phyloP scores from a whole-genome alignment of 1,139 yeast species.

The Geotrichum armillariae region DNA sequence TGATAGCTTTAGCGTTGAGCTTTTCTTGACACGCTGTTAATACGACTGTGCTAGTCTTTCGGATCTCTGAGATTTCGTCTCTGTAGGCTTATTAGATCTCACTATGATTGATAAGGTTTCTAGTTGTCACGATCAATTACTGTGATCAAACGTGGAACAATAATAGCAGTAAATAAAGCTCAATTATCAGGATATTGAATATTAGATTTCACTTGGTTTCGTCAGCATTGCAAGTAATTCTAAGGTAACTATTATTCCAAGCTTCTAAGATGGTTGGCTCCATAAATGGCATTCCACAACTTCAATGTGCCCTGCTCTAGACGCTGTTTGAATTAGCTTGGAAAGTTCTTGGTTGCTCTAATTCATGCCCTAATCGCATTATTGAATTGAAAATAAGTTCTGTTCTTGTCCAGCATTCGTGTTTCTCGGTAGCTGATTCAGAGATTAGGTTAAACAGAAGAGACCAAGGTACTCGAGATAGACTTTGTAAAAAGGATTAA shows the following conservation, averaged over 20 bases:
- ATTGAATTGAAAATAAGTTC: slow-evolving; percentile 22
- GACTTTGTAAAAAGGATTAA: slow-evolving; percentile 3
- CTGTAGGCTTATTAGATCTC: too few species aligned
- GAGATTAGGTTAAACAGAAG: slow-evolving; percentile 12
- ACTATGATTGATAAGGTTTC: too few species aligned
- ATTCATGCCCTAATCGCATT: slow-evolving; percentile 26
- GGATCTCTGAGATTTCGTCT: too few species aligned
- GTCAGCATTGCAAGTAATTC: slow-evolving; percentile 37
- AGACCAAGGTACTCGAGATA: slow-evolving; percentile 20
- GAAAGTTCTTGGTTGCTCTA: slow-evolving; percentile 33
- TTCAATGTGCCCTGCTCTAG: slow-evolving; percentile 28
- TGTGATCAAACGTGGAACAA: too few species aligned
- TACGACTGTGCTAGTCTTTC: too few species aligned
- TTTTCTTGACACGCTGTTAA: too few species aligned
- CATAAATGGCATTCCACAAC: slow-evolving; percentile 33
- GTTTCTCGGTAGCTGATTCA: not conserved
- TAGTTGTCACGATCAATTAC: too few species aligned
- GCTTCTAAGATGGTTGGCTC: slow-evolving; percentile 24
- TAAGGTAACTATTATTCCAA: slow-evolving; percentile 37
- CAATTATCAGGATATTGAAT: slow-evolving; percentile 17
- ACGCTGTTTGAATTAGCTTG: slow-evolving; percentile 33
- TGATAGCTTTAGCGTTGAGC: too few species aligned
- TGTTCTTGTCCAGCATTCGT: slow-evolving; percentile 9
- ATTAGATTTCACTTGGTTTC: slow-evolving; percentile 33
- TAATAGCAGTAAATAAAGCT: too few species aligned